Evolutionary conservation across 2,329 filamentous ascomycete species (phyloP).

Genomic region (Emmonsia crescens): DNA sequence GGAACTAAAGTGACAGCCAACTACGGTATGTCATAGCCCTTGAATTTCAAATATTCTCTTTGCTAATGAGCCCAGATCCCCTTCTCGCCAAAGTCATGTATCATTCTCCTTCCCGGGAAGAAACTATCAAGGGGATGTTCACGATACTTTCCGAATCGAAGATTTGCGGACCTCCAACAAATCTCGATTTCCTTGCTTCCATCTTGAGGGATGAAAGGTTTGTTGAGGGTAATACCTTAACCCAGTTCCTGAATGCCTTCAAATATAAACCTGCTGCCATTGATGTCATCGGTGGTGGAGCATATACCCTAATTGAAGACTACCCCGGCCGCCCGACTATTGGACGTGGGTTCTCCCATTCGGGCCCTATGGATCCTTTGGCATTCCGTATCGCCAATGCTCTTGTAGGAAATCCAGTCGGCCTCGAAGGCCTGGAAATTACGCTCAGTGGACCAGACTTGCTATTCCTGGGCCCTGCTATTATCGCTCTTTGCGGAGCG

Average conservation of each 20-base stretch:
- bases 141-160: conserved; percentile 35
- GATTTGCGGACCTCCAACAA: conserved; percentile 46
- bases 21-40: conserved; percentile 36
- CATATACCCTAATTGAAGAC: conserved; percentile 50
- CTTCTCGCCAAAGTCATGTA: conserved; percentile 50
- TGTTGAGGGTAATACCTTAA: conserved; percentile 42
- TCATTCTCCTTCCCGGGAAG: conserved; percentile 33
- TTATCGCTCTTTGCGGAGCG: conserved; percentile 49
- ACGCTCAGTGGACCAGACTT: conserved; percentile 51
- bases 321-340: conserved; percentile 46
- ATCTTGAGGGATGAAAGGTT: conserved; percentile 42
- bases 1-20: conserved; percentile 47
- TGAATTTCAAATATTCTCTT: not conserved
- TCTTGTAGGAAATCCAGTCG: conserved; percentile 45
- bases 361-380: conserved; percentile 53
- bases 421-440: conserved; percentile 48
- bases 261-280: conserved; percentile 41
- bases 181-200: conserved; percentile 44
- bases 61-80: conserved; percentile 31
- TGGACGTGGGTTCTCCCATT: conserved; percentile 48
- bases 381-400: conserved; percentile 49
- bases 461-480: conserved; percentile 43
- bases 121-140: conserved; percentile 37
- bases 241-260: conserved; percentile 45
- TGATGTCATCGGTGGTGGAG: conserved; percentile 46